Percentiles rank a stretch among this genome's conserved stretches.
Evolutionary conservation across 345 rosid genomes (phyloP).

Genomic region (Mangifera indica): DNA sequence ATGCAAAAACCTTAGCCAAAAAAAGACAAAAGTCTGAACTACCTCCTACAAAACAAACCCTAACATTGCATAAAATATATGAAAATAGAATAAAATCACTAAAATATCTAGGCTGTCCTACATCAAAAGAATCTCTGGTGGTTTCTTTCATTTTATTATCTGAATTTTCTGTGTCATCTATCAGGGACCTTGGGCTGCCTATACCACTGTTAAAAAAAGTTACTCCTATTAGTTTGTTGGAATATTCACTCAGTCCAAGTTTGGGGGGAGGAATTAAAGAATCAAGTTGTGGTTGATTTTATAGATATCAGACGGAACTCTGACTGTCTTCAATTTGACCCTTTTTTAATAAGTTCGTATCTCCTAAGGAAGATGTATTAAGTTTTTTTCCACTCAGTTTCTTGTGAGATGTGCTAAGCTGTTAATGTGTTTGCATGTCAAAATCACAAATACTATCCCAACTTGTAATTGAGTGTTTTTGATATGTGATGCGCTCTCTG

Average conservation of each 20-base stretch:
- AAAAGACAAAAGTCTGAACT: too few species aligned
- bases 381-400: conserved; percentile 9
- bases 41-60: too few species aligned
- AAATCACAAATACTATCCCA: neutral
- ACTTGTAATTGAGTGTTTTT: neutral
- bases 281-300: neutral
- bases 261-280: neutral
- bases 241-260: neutral
- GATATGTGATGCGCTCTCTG: neutral
- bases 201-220: neutral
- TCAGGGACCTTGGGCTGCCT: neutral
- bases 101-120: too few species aligned
- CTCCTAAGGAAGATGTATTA: neutral
- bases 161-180: neutral
- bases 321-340: neutral
- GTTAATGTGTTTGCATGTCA: neutral
- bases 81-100: too few species aligned
- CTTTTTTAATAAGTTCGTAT: neutral
- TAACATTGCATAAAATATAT: too few species aligned
- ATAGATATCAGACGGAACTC: neutral
- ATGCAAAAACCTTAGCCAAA: too few species aligned
- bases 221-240: neutral
- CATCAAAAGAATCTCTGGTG: too few species aligned
- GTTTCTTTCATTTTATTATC: too few species aligned
- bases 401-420: neutral